Evolutionary conservation across 1,284 basidiomycete genomes (phyloP).

Genomic region (Apiotrichum veenhuisii): DNA sequence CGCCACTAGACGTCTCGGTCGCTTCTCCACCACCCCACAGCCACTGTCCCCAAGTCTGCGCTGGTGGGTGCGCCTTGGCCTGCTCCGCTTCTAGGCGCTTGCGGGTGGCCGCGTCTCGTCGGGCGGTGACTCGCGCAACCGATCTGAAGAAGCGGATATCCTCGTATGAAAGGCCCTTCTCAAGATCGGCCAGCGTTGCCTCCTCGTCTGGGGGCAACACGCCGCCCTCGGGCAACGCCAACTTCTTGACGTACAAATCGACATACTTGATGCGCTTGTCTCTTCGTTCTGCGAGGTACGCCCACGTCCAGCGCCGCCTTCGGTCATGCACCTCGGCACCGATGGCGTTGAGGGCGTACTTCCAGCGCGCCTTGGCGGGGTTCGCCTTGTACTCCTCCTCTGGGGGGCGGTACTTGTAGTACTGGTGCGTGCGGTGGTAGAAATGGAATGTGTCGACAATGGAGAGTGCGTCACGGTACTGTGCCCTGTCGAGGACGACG

Average conservation of each 20-base stretch:
- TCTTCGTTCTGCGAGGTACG: slow-evolving; percentile 80
- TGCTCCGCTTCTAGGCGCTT: slow-evolving; percentile 68
- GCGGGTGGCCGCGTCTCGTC: slow-evolving; percentile 73
- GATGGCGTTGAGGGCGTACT: slow-evolving; percentile 80
- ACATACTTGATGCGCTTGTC: slow-evolving; percentile 83
- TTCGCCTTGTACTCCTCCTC: slow-evolving; percentile 63
- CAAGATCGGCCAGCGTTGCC: slow-evolving; percentile 63
- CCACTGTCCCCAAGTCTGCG: slow-evolving; percentile 76
- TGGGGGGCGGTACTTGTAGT: slow-evolving; percentile 71
- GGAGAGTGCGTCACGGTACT: slow-evolving; percentile 92
- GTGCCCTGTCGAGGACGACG: slow-evolving; percentile 85
- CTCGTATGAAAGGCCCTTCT: slow-evolving; percentile 82
- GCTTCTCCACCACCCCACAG: slow-evolving; percentile 56
- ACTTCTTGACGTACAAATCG: slow-evolving; percentile 67
- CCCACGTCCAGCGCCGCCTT: slow-evolving; percentile 86
- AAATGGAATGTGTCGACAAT: slow-evolving; percentile 97
- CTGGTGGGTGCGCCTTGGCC: slow-evolving; percentile 51
- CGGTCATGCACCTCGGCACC: slow-evolving; percentile 80
- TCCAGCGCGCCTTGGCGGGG: slow-evolving; percentile 67
- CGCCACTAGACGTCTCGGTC: slow-evolving; percentile 46
- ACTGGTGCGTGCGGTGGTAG: slow-evolving; percentile 85
- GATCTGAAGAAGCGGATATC: slow-evolving; percentile 98
- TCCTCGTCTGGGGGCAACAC: slow-evolving; percentile 60
- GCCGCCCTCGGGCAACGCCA: slow-evolving; percentile 51
- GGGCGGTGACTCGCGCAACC: slow-evolving; percentile 82